These are phyloP conservation scores for Ophiocordyceps unilateralis DNA, from an alignment of 2,329 filamentous ascomycete genomes.

Conservation along the genomic window DNA sequence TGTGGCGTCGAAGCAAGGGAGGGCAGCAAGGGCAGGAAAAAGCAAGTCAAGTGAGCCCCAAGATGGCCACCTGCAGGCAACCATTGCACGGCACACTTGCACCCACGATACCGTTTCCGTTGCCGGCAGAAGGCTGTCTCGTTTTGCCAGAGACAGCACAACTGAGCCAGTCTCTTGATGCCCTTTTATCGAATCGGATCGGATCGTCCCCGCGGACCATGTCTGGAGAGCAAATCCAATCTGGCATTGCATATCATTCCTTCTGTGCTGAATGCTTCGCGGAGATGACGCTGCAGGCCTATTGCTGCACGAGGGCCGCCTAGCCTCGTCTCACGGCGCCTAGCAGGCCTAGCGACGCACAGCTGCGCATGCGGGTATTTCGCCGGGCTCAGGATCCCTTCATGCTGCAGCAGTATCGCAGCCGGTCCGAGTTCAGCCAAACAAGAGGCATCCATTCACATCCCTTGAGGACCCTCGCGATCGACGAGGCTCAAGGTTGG, in stretches of 20 bases:
- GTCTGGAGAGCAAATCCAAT: neutral
- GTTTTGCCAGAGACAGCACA: neutral
- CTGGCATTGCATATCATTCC: neutral
- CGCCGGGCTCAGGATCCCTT: neutral
- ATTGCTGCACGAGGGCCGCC: neutral
- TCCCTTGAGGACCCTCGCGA: no score
- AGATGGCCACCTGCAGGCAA: neutral
- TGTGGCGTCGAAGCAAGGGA: neutral
- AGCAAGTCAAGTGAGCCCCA: neutral
- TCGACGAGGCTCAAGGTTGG: no score
- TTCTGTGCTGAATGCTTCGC: neutral
- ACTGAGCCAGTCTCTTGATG: neutral
- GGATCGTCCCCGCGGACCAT: neutral
- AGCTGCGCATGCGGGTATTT: neutral
- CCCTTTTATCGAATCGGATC: neutral
- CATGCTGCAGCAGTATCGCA: neutral
- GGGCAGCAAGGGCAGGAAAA: neutral
- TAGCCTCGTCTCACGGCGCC: neutral
- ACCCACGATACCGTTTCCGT: neutral
- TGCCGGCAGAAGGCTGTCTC: neutral
- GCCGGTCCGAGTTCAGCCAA: no score
- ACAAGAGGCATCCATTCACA: no score
- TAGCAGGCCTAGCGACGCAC: neutral
- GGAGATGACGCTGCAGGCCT: neutral
- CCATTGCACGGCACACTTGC: neutral